Evolutionary conservation across 768 basidiomycete species (phyloP).

Genomic region (Tephrocybe sp.): DNA sequence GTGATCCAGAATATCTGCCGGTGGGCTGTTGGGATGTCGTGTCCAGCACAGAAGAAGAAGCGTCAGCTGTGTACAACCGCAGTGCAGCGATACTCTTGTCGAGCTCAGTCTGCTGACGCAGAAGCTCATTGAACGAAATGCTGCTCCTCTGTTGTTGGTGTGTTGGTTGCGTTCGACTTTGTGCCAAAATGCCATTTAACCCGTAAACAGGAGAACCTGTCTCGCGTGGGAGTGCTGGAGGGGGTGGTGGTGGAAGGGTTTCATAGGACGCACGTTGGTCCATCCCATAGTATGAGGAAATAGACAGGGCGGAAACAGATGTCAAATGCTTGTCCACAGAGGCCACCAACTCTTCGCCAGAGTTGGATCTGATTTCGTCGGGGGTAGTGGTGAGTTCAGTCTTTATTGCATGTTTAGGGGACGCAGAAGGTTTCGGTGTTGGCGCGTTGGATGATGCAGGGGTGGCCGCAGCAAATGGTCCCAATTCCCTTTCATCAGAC

Average conservation of each 20-base stretch:
- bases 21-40: constrained; percentile 7
- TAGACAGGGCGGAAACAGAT: constrained; percentile 25
- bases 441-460: neutral
- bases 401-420: neutral
- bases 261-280: neutral
- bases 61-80: constrained; percentile 38
- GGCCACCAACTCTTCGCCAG: neutral
- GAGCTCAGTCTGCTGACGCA: constrained; percentile 63
- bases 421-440: neutral
- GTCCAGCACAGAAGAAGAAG: neutral
- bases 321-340: constrained; percentile 13
- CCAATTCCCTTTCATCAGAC: neutral
- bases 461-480: neutral
- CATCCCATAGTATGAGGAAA: constrained; percentile 35
- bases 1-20: neutral
- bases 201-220: constrained; percentile 46
- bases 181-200: constrained; percentile 34
- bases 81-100: constrained; percentile 65
- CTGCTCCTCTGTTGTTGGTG: constrained; percentile 25
- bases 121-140: constrained; percentile 48
- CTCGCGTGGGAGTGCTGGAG: neutral
- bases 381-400: neutral
- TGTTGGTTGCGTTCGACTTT: constrained; percentile 8
- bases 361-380: neutral
- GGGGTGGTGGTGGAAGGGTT: neutral